Evolutionary conservation across 345 rosid species (phyloP), one percentile per base, ranked within the genome.

Genomic region (Hypericum androsaemum): DNA sequence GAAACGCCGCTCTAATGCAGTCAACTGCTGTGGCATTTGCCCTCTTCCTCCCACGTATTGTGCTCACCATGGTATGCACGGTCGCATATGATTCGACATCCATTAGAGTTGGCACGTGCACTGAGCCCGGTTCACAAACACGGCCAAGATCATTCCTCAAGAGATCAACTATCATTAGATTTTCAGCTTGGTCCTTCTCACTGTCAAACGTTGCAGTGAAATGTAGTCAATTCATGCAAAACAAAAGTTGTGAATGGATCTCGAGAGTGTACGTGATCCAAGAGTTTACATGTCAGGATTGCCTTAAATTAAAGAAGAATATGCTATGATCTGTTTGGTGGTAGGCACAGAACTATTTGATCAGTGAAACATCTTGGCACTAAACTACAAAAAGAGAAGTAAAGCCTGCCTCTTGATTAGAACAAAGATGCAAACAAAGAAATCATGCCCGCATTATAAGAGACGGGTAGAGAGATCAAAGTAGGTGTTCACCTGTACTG

Each of bases 161-260:
- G 50, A 92, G 98, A 68, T 92, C 98, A 0, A 92, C 95, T 37
- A 92, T 92, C 98, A 92, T 92, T 60, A 88, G 76, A 72, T 92
- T 92, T 71, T 92, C 98, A 0, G 98, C 89, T 70, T 88, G 96
- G 64, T 88, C 94, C 81, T 92, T 92, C 75, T 88, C 96, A 62
- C 98, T 92, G 88, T 52, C 7, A 11, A 8, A 32, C 45, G 57
- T 55, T 37, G 47, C 8, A 45, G 54, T 1, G 12, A 11, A 58
- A 47, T 40, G 37, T 37, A 48, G 44, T 28, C 49, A 57, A 52
- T 22, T 16, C 39, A 56, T 14, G 22, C 10, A 37, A 7, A 42
- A 39, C 37, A 43, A 12, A 7, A 11, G 50, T 46, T 17, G 32
- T 22, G 32, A 22, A 22, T 22, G 32, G 4, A 22, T 22, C 32